These are phyloP conservation scores for Russula sp. DNA, from an alignment of 768 basidiomycete genomes.

Conservation along the genomic window DNA sequence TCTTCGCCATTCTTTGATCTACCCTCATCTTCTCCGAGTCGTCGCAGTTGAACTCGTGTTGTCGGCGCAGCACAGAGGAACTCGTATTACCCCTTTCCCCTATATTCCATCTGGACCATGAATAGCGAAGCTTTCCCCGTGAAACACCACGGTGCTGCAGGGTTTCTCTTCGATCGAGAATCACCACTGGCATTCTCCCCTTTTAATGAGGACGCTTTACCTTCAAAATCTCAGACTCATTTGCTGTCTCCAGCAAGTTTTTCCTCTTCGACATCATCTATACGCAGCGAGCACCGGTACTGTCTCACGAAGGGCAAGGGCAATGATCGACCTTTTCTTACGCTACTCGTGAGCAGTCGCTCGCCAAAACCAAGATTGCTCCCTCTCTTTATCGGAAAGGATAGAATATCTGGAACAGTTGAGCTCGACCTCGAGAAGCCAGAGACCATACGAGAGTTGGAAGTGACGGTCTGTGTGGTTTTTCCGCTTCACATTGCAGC, in stretches of 20 bases:
- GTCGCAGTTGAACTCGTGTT: too few species aligned
- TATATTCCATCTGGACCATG: not conserved
- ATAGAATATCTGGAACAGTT: constrained; percentile 50
- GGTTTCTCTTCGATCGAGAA: not conserved
- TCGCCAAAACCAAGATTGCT: constrained; percentile 39
- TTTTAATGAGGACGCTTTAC: not conserved
- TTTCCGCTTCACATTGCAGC: not conserved
- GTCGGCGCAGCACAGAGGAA: not conserved
- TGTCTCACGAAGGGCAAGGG: constrained; percentile 44
- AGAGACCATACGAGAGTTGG: constrained; percentile 49
- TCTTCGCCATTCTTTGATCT: not conserved
- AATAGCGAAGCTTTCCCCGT: not conserved
- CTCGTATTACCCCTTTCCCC: not conserved
- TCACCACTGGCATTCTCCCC: not conserved
- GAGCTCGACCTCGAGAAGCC: constrained; percentile 50
- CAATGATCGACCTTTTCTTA: constrained; percentile 49
- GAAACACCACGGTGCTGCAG: not conserved
- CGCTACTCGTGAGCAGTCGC: constrained; percentile 46
- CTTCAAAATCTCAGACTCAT: not conserved
- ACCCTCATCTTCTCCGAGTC: not conserved
- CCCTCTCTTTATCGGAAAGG: constrained; percentile 49
- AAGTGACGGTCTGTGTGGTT: constrained; percentile 43
- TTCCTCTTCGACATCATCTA: not conserved
- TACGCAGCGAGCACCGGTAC: constrained; percentile 39
- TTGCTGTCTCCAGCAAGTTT: not conserved